Conservation (phyloP, 1,284 basidiomycete genomes). For the Boletus albobrunnescens region DNA sequence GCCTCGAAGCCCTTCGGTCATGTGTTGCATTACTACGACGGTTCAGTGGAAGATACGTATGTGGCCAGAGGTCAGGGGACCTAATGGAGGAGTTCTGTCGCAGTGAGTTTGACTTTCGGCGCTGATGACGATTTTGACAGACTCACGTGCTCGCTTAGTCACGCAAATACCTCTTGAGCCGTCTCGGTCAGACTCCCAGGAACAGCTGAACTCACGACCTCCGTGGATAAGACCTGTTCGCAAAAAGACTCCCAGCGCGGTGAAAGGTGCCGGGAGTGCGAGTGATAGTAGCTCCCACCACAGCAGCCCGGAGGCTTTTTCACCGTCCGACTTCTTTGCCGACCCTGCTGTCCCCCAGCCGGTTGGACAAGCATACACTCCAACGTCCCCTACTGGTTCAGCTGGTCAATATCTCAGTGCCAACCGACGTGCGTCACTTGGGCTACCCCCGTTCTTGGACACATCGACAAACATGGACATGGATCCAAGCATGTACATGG, state of each 20-base stretch:
- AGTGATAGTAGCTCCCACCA: conserved; percentile 51
- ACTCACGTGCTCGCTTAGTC: conserved; percentile 45
- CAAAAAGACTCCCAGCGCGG: conserved; percentile 57
- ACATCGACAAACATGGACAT: conserved; percentile 31
- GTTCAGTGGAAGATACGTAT: conserved; percentile 80
- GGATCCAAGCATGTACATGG: conserved; percentile 29
- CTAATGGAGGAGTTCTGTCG: conserved; percentile 91
- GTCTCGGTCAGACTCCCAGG: conserved; percentile 47
- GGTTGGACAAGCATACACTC: conserved; percentile 20
- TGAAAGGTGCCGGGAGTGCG: conserved; percentile 25
- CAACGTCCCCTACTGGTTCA: conserved; percentile 14
- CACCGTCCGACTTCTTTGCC: conserved; percentile 57
- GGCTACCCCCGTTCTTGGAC: conserved; percentile 23
- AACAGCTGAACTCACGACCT: conserved; percentile 54
- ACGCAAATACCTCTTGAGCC: conserved; percentile 83
- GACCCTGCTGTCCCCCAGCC: conserved; percentile 37
- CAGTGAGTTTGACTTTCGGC: conserved; percentile 49
- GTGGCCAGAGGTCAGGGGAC: conserved; percentile 83
- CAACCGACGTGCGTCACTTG: conserved; percentile 25
- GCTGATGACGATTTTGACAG: not conserved
- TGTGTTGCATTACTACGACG: conserved; percentile 78
- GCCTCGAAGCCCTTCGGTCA: conserved; percentile 78
- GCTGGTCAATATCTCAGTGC: conserved; percentile 19
- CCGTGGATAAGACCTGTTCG: conserved; percentile 86
- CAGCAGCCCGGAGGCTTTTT: conserved; percentile 62